Evolutionary conservation across 805 yeast species (phyloP), one percentile per base, ranked within the genome.

Genomic region (Ogataea siamensis): DNA sequence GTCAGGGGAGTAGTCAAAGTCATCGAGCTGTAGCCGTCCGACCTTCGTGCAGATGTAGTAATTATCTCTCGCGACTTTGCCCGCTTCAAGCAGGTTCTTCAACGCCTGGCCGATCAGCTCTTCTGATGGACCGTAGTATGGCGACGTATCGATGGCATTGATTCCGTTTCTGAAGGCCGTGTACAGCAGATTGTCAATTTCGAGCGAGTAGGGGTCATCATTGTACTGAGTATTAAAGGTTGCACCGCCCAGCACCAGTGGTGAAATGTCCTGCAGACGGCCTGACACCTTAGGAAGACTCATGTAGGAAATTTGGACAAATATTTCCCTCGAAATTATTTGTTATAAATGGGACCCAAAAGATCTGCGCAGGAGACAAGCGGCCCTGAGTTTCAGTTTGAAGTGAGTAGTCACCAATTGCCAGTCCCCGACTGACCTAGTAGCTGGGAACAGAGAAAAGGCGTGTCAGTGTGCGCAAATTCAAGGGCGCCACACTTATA

Each of bases 61-160:
- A 13, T 67, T 54, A 5, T 80, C 80, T 42, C 98, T 70, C 50
- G 69, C 60, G 33, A 55, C 57, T 25, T 70, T 67, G 2, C 57
- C 56, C 4, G 55, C 54, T 7, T 65, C 34, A 5, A 58, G 47
- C 20, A 65, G 45, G 1, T 54, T 39, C 16, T 61, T 57, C 47
- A 89, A 63, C 0, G 88, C 91, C 11, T 68, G 44, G 2, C 98
- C 97, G 5, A 86, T 56, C 10, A 89, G 47, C 13, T 62, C 68
- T 54, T 89, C 98, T 5, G 95, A 84, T 0, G 87, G 87, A 0
- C 97, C 97, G 57, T 89, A 89, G 63, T 86, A 88, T 3, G 97
- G 96, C 0, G 96, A 85, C 0, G 97, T 87, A 55, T 89, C 97
- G 24, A 89, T 68, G 2, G 95, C 93, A 31, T 70, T 73, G 43